These are phyloP conservation scores for Metschnikowia peoriensis DNA, from an alignment of 805 yeast species.

Conservation along the genomic window DNA sequence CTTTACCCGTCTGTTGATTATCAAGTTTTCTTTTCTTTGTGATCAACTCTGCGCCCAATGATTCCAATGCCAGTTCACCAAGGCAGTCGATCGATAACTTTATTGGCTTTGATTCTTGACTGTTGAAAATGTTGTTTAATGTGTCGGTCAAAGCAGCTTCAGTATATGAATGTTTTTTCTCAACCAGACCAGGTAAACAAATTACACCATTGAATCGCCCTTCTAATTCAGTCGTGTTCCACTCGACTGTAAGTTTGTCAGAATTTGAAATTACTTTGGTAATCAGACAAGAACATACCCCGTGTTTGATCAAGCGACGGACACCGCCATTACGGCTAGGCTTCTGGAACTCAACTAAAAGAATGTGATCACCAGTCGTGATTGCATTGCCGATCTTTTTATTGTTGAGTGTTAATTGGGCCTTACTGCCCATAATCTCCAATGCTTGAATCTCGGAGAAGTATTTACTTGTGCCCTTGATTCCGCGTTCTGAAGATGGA, in stretches of 20 bases:
- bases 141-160: neutral
- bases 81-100: slow-evolving; percentile 1
- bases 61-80: neutral
- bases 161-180: no score
- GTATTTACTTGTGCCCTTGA: slow-evolving; percentile 30
- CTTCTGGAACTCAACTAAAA: slow-evolving; percentile 25
- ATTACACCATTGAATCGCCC: slow-evolving; percentile 14
- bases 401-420: slow-evolving; percentile 1
- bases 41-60: neutral
- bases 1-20: neutral
- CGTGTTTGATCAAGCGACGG: slow-evolving; percentile 22
- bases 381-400: neutral
- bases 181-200: slow-evolving; percentile 1
- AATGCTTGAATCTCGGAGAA: slow-evolving; percentile 18
- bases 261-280: slow-evolving; percentile 7
- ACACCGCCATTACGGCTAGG: slow-evolving; percentile 26
- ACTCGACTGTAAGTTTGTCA: slow-evolving; percentile 1
- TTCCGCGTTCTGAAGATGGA: slow-evolving; percentile 13
- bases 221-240: slow-evolving; percentile 10
- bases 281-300: slow-evolving; percentile 19
- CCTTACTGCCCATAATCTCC: slow-evolving; percentile 10
- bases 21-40: slow-evolving; percentile 2
- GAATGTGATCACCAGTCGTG: slow-evolving; percentile 10
- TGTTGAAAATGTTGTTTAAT: neutral
- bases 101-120: neutral